Percentiles rank a stretch among this genome's conserved stretches.
Evolutionary conservation across 768 basidiomycete genomes (phyloP).

Genomic region (Polyporus arcularius): DNA sequence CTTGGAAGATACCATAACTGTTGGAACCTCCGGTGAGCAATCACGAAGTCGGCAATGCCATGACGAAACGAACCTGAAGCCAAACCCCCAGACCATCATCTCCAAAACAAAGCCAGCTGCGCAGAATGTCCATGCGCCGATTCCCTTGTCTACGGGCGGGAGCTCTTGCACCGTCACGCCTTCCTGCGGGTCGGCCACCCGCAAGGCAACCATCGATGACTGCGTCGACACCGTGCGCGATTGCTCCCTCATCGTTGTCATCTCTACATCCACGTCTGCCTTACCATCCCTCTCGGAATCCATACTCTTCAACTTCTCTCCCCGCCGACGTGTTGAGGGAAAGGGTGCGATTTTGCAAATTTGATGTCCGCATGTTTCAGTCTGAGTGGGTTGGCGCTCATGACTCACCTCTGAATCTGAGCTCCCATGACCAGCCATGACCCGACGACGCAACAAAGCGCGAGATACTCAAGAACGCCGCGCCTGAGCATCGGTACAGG

Average conservation of each 20-base stretch:
- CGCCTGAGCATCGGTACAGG: too few relatives aligned
- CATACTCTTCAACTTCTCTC: too few relatives aligned
- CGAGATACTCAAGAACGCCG: too few relatives aligned
- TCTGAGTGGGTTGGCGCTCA: too few relatives aligned
- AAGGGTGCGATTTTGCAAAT: too few relatives aligned
- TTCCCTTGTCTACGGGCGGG: conserved; percentile 18
- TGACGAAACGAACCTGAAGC: conserved; percentile 20
- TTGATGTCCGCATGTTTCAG: too few relatives aligned
- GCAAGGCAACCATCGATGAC: conserved; percentile 12
- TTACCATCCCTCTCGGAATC: background rate
- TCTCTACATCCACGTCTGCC: background rate
- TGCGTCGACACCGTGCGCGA: background rate
- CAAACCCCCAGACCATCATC: conserved; percentile 27
- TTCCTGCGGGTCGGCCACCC: conserved; percentile 3
- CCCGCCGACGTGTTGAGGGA: too few relatives aligned
- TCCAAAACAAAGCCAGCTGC: conserved; percentile 20
- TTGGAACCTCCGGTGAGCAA: background rate
- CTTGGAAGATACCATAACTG: conserved; percentile 29
- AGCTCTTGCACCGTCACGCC: conserved; percentile 23
- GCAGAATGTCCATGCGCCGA: conserved; percentile 26
- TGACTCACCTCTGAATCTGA: too few relatives aligned
- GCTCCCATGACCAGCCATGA: too few relatives aligned
- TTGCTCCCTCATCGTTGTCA: background rate
- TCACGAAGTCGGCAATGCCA: too few relatives aligned
- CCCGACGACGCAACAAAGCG: too few relatives aligned